phyloP scores from a whole-genome alignment of 2,329 filamentous ascomycete species.

The Fusarium paranaense region DNA sequence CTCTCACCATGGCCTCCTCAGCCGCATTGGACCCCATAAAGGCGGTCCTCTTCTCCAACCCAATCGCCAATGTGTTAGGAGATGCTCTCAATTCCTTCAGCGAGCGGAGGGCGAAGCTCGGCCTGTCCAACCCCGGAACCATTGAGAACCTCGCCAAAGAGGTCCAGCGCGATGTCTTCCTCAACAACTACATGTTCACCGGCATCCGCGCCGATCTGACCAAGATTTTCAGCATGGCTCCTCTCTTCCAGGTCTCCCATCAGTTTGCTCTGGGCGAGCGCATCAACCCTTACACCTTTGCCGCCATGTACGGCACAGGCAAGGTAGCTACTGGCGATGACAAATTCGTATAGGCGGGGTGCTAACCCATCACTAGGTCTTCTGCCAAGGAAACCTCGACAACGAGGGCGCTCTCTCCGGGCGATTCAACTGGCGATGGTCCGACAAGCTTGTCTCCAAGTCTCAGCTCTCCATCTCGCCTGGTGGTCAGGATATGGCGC shows the following conservation, averaged over 20 bases:
- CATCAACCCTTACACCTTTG: slow-evolving; percentile 94
- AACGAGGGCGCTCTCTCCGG: slow-evolving; percentile 90
- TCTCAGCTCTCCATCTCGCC: slow-evolving; percentile 86
- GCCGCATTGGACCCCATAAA: slow-evolving; percentile 61
- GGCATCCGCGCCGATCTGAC: slow-evolving; percentile 96
- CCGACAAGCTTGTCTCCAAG: slow-evolving; percentile 83
- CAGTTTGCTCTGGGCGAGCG: slow-evolving; percentile 95
- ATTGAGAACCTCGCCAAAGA: slow-evolving; percentile 91
- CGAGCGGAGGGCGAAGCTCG: slow-evolving; percentile 87
- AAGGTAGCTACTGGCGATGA: slow-evolving; percentile 68
- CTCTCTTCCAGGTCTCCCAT: slow-evolving; percentile 97
- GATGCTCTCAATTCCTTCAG: slow-evolving; percentile 86
- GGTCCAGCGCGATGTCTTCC: slow-evolving; percentile 94
- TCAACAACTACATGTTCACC: slow-evolving; percentile 97
- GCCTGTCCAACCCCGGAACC: slow-evolving; percentile 90
- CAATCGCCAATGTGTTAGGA: slow-evolving; percentile 74
- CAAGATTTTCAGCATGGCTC: slow-evolving; percentile 93
- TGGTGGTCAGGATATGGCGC: slow-evolving; percentile 86
- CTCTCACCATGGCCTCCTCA: slow-evolving; percentile 63
- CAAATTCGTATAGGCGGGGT: slow-evolving; percentile 25
- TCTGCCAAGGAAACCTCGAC: slow-evolving; percentile 95
- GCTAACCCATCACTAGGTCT: slow-evolving; percentile 71
- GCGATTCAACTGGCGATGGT: slow-evolving; percentile 95
- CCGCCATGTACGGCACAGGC: slow-evolving; percentile 91
- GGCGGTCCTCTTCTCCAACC: slow-evolving; percentile 79